Base-by-base conservation (phyloP, 106 monocot species). In the Hemerocallis citrina region DNA sequence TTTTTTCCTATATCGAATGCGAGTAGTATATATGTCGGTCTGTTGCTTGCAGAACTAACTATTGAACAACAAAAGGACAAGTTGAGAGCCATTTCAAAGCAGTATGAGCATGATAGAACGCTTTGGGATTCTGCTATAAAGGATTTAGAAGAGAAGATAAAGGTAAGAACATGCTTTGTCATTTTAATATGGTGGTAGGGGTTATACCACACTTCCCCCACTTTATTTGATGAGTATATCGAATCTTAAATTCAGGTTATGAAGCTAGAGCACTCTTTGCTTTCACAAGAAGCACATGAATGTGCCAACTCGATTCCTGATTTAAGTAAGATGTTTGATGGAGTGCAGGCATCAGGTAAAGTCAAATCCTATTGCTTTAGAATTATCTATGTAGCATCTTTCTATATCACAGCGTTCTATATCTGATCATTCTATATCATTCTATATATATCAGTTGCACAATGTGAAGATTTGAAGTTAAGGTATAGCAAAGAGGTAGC, bases 221-320 rank as follows among this genome's bases (percentile, higher is more conserved):
- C n/a, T n/a, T 65, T 38, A 22, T n/a, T 30, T 54, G 25, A 37
- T 59, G 32, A 52, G 8, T 61, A 40, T 17, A 54, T 54, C 32
- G 15, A 57, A 19, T 57, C 56, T 8, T 45, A 41, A 35, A 10
- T 36, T 55, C 51, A 79, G 79, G 50, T 48, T 25, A 75, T 92
- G 75, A 92, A 88, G 68, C 54, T 73, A 72, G 88, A 92, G 67
- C 84, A 88, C 3, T n/a, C 29, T 16, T 58, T 71, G 29, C 77
- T 92, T 59, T 81, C 75, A 11, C 67, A 58, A 28, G 80, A 83
- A 60, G 92, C 92, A 57, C 80, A 74, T 44, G 75, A 73, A 39
- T 92, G 92, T 66, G 80, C 87, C 21, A 66, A 74, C 34, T 75
- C 81, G 33, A 74, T 84, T 71, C 92, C 92, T 62, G 69, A 92